Conservation (phyloP, 2,329 filamentous ascomycete species). For the Ceratocystis smalleyi region DNA sequence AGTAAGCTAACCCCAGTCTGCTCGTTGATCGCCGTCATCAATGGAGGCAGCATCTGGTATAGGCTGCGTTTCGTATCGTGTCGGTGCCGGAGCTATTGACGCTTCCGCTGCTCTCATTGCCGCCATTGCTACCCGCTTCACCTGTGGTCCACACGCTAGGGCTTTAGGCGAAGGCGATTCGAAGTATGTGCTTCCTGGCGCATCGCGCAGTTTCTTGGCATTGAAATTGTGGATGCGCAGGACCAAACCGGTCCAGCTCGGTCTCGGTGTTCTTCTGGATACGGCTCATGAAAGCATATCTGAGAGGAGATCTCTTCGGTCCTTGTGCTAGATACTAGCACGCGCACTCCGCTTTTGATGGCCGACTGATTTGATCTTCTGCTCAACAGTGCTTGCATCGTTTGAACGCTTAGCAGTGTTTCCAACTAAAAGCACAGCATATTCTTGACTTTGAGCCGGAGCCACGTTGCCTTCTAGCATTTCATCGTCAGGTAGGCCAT, state of each 20-base stretch:
- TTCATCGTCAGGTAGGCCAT: slow-evolving; percentile 7
- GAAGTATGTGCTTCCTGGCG: slow-evolving; percentile 69
- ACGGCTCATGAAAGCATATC: slow-evolving; percentile 58
- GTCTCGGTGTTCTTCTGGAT: slow-evolving; percentile 62
- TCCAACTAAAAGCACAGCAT: slow-evolving; percentile 63
- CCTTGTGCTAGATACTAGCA: slow-evolving; percentile 75
- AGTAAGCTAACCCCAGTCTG: slow-evolving; percentile 69
- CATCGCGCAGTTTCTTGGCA: slow-evolving; percentile 76
- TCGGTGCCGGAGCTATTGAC: slow-evolving; percentile 28
- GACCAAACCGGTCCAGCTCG: slow-evolving; percentile 64
- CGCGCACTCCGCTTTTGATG: slow-evolving; percentile 75
- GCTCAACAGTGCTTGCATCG: slow-evolving; percentile 49
- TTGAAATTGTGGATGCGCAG: slow-evolving; percentile 58
- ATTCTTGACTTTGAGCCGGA: slow-evolving; percentile 31
- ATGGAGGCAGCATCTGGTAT: slow-evolving; percentile 69
- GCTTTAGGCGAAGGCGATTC: slow-evolving; percentile 67
- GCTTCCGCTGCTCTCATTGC: slow-evolving; percentile 21
- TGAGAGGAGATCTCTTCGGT: slow-evolving; percentile 82
- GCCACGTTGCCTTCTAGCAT: not conserved
- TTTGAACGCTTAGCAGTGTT: slow-evolving; percentile 37
- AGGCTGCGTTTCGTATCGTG: slow-evolving; percentile 63
- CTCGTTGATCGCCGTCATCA: slow-evolving; percentile 74
- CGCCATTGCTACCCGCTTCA: slow-evolving; percentile 28
- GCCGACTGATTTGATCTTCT: slow-evolving; percentile 79
- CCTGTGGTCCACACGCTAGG: slow-evolving; percentile 77